Conservation (phyloP, 257 asterid genomes). For the Oldenlandia corymbosa region DNA sequence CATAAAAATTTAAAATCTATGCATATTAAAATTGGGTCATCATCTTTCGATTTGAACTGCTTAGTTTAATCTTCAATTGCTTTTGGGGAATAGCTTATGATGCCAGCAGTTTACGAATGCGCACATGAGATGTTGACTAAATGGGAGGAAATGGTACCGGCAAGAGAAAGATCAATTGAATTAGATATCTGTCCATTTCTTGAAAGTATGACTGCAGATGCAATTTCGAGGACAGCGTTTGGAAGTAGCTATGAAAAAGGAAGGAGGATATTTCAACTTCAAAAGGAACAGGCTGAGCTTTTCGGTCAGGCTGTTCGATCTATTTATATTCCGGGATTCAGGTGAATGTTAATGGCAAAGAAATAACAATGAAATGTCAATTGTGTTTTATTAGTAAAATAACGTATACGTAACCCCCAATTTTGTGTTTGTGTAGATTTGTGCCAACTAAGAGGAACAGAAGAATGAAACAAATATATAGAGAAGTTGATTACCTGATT, state of each 20-base stretch:
- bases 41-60: no score
- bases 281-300: neutral
- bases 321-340: neutral
- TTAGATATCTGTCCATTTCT: neutral
- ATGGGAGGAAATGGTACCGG: neutral
- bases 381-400: no score
- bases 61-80: no score
- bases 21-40: no score
- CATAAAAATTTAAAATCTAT: no score
- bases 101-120: neutral
- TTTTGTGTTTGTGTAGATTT: no score
- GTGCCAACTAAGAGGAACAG: conserved; percentile 21
- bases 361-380: no score
- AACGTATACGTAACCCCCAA: no score
- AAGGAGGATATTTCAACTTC: conserved; percentile 6
- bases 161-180: neutral
- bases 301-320: neutral
- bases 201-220: neutral
- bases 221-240: conserved; percentile 2
- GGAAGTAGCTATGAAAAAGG: conserved; percentile 4
- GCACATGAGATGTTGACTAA: neutral
- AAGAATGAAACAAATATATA: conserved; percentile 21
- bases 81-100: neutral
- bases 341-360: neutral
- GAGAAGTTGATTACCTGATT: conserved; percentile 12